Base-by-base conservation (phyloP, 106 monocot species). In the Allium sativum region DNA sequence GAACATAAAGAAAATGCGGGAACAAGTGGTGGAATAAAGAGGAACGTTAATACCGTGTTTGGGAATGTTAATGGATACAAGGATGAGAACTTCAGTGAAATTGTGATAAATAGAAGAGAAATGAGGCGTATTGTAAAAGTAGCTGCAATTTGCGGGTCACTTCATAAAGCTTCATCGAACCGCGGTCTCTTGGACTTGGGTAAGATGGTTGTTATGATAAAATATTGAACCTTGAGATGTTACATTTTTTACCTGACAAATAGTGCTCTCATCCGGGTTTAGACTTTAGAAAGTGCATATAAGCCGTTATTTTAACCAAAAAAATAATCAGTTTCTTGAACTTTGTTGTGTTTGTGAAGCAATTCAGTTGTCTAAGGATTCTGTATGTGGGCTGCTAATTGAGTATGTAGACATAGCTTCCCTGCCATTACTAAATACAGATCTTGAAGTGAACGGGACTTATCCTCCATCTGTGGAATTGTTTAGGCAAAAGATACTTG, bases 391-490 rank as follows among this genome's bases (percentile, higher is more conserved):
- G 13, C 55, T 88, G 61, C 60, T 64, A 67, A 64, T 88, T 20
- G 81, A 84, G 55, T 20, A 67, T 18, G 63, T 84, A 13, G 88
- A 88, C 63, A 78, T 84, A 61, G 57, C 69, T 20, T 41, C 41
- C 15, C 80, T 88, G 3, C 84, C 88, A 2, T 78, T 88, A 18
- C 42, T 81, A 46, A 84, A 88, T 75, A 72, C 78, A 42, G 88
- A 88, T 59, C 81, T 88, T 10, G 88, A 88, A 75, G 59, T 65
- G 44, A 69, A 69, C 7, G 88, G 78, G 45, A 67, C 31, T 0
- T 84, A 50, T 40, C 88, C 88, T 18, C 70, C 77, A 13, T 31
- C 75, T 5, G 78, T 84, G 7, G 88, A 88, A 52, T 75, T 67
- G 18, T 88, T 88, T 52, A 76, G 84, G 22, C 56, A 51, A 19